Base-by-base conservation (phyloP, 805 yeast genomes). In the Candida nemodendra region DNA sequence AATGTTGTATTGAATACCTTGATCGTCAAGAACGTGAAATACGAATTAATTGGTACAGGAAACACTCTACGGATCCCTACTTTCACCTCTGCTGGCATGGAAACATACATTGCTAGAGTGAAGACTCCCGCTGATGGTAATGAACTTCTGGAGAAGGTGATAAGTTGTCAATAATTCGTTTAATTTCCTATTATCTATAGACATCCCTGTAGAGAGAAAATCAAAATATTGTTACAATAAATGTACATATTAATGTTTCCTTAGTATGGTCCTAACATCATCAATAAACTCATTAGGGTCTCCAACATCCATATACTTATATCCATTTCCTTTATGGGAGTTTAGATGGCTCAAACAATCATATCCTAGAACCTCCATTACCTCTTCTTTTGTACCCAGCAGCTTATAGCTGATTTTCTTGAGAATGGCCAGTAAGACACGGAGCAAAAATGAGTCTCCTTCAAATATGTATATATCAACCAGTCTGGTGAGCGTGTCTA, bases 121-220 rank as follows among this genome's bases (percentile, higher is more conserved):
- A 91, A 90, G 65, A 79, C 88, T 0, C 70, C 74, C n/a, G 74
- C 65, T 4, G 91, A 82, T 57, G 93, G 82, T 14, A 63, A 68
- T 26, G 76, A 72, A 37, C 65, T 85, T 39, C 53, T 72, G 18
- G 58, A 57, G 6, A 49, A 51, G 9, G 50, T 63, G 25, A 39
- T 50, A 32, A 36, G 39, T 12, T 49, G 56, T 32, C 61, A 57
- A 44, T 36, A 38, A 39, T 26, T 28, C 14, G 23, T 14, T 23
- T 18, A 24, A 8, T 25, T 11, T 25, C 22, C 24, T 27, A 15
- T 7, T 29, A 32, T 32, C 36, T 28, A 26, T 25, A 18, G 14
- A 17, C 19, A 7, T 9, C 19, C n/a, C 11, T 29, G 19, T 29
- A 29, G 11, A 15, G n/a, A 15, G 5, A 11, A 12, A 29, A 29